Percentiles rank a stretch among this genome's conserved stretches.
Evolutionary conservation across 2,329 filamentous ascomycete species (phyloP).

Genomic region (Sporothrix globosa): DNA sequence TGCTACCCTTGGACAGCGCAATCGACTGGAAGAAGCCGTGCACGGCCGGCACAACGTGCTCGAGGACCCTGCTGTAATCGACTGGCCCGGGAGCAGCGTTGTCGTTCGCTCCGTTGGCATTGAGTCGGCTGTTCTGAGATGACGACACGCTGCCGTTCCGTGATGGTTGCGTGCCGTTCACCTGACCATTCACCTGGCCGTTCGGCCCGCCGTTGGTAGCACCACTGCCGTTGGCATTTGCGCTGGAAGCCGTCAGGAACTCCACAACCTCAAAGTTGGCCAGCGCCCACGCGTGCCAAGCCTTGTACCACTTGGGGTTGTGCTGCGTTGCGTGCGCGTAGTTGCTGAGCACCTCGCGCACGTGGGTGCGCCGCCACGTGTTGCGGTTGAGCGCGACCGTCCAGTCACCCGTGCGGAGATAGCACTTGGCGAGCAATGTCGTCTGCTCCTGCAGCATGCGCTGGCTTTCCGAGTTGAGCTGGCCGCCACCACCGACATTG

Average conservation of each 20-base stretch:
- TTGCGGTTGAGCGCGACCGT: conserved; percentile 81
- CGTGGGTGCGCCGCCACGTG: conserved; percentile 84
- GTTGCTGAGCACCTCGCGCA: conserved; percentile 85
- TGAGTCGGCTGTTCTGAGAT: background rate
- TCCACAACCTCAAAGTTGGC: conserved; percentile 99
- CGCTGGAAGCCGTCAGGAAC: conserved; percentile 59
- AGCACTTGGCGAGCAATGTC: conserved; percentile 87
- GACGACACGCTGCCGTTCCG: background rate
- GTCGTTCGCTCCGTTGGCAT: conserved; percentile 37
- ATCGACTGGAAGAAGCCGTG: conserved; percentile 98
- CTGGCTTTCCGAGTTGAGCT: conserved; percentile 55
- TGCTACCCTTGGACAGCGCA: conserved; percentile 85
- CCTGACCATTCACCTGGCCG: conserved; percentile 1
- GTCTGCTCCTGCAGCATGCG: conserved; percentile 63
- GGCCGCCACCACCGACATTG: conserved; percentile 33
- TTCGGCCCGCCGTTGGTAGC: background rate
- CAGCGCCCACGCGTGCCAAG: conserved; percentile 98
- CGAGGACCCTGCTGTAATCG: conserved; percentile 70
- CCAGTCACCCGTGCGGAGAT: conserved; percentile 96
- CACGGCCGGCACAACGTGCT: conserved; percentile 92
- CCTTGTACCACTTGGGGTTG: conserved; percentile 96
- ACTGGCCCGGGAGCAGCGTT: conserved; percentile 51
- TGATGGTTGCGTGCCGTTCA: background rate
- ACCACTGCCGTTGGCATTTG: conserved; percentile 17
- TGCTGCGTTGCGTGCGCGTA: conserved; percentile 92